These are phyloP conservation scores for Anisogramma anomala DNA, from an alignment of 2,329 filamentous ascomycete genomes.

Conservation along the genomic window DNA sequence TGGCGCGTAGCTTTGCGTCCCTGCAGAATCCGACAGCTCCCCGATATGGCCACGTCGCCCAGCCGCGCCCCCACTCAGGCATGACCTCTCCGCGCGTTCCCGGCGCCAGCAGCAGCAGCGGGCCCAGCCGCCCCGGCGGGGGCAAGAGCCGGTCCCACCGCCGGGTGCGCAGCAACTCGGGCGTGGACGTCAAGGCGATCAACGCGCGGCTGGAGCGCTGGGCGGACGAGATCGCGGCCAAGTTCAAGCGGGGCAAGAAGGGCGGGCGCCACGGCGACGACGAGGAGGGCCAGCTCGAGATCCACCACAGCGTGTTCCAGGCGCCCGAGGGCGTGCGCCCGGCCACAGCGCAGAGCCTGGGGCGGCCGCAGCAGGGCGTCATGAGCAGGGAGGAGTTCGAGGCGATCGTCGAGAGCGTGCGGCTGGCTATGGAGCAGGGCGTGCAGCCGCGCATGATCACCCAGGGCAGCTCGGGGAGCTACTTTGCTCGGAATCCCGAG, in stretches of 20 bases:
- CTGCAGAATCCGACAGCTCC: conserved; percentile 46
- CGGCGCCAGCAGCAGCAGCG: conserved; percentile 25
- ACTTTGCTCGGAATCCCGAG: conserved; percentile 84
- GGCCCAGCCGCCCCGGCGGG: conserved; percentile 22
- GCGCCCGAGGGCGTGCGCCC: conserved; percentile 79
- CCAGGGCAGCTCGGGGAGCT: conserved; percentile 94
- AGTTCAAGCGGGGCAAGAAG: conserved; percentile 80
- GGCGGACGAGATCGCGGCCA: conserved; percentile 95
- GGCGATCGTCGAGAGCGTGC: conserved; percentile 78
- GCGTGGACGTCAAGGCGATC: conserved; percentile 95
- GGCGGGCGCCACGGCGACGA: conserved; percentile 43
- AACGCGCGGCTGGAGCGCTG: conserved; percentile 90
- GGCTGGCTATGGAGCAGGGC: conserved; percentile 76
- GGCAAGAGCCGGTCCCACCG: conserved; percentile 32
- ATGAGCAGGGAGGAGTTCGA: conserved; percentile 79
- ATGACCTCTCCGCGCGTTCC: conserved; percentile 44
- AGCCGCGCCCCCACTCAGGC: conserved; percentile 48
- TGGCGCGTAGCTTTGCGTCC: conserved; percentile 42
- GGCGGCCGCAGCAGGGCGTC: conserved; percentile 49
- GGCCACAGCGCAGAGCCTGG: conserved; percentile 62
- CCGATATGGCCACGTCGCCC: conserved; percentile 52
- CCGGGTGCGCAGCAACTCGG: conserved; percentile 59
- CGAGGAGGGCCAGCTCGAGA: conserved; percentile 82
- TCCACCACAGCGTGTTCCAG: conserved; percentile 95
- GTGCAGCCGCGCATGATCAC: conserved; percentile 93